A percentile compares a stretch with the other conserved stretches of the same genome.
Evolutionary conservation across 176 grass and related monocot species (phyloP).

Genomic region (Avena eriantha): DNA sequence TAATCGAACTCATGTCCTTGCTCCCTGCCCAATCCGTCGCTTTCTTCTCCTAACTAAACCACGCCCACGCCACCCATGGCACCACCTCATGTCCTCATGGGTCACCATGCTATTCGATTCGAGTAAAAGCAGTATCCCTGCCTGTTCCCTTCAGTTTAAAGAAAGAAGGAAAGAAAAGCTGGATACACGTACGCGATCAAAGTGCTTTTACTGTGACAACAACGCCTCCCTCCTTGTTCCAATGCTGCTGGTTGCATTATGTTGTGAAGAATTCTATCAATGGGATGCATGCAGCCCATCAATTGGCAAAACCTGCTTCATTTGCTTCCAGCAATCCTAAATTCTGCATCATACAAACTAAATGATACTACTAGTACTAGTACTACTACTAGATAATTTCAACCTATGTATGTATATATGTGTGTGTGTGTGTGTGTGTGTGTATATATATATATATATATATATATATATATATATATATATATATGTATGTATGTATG

Average conservation of each 20-base stretch:
- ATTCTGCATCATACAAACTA: background rate
- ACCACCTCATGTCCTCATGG: conserved; percentile 5
- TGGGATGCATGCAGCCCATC: background rate
- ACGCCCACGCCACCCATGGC: background rate
- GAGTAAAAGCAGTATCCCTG: background rate
- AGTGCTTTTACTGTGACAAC: background rate
- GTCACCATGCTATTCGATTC: background rate
- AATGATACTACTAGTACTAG: no score
- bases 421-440: no score
- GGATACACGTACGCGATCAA: background rate
- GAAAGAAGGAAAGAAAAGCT: background rate
- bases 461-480: no score
- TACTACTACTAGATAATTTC: no score
- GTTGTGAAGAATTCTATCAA: no score
- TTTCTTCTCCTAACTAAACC: conserved; percentile 24
- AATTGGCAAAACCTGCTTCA: background rate
- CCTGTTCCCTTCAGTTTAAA: background rate
- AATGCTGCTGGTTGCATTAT: no score
- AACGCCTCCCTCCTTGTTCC: background rate
- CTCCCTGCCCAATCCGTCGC: background rate
- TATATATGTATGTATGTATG: no score
- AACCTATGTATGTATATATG: no score
- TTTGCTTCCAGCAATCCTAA: background rate
- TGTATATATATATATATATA: no score
- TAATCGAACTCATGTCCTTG: background rate